phyloP scores from a whole-genome alignment of 805 yeast genomes.

The Kodamaea lidongshanica region DNA sequence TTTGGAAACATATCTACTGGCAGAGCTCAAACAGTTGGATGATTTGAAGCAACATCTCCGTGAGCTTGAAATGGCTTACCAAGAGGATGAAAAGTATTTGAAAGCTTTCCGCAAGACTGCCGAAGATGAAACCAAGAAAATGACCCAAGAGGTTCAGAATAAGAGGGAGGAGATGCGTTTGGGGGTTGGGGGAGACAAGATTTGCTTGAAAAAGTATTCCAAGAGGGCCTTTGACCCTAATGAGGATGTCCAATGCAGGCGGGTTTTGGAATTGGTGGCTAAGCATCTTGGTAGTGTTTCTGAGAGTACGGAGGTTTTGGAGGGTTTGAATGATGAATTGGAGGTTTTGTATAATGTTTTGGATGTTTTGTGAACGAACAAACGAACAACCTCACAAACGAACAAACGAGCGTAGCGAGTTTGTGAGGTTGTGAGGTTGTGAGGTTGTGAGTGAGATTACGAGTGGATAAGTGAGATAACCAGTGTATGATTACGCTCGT shows the following conservation, averaged over 20 bases:
- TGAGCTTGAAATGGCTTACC: constrained; percentile 17
- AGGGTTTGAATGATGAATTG: constrained; percentile 11
- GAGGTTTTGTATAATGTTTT: constrained; percentile 13
- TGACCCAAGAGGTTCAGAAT: constrained; percentile 3
- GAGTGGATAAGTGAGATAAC: too few species aligned
- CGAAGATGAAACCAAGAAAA: constrained; percentile 4
- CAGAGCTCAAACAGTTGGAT: constrained; percentile 32
- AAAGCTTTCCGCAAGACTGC: constrained; percentile 24
- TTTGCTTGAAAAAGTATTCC: background rate
- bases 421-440: too few species aligned
- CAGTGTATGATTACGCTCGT: too few species aligned
- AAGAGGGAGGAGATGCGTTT: constrained; percentile 4
- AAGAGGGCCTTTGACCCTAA: constrained; percentile 8
- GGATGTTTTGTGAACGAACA: constrained; percentile 9
- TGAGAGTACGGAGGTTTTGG: constrained; percentile 11
- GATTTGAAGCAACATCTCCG: constrained; percentile 25
- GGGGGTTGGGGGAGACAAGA: background rate
- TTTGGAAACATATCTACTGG: constrained; percentile 34
- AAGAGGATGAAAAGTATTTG: constrained; percentile 30
- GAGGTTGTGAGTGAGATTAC: too few species aligned
- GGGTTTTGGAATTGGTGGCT: constrained; percentile 12
- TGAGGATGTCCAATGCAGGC: constrained; percentile 12
- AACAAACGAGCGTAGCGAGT: too few species aligned
- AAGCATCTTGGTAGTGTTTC: constrained; percentile 13
- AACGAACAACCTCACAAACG: too few species aligned